Base-by-base conservation (phyloP, 306 rosid species). In the Crataegus laevigata region DNA sequence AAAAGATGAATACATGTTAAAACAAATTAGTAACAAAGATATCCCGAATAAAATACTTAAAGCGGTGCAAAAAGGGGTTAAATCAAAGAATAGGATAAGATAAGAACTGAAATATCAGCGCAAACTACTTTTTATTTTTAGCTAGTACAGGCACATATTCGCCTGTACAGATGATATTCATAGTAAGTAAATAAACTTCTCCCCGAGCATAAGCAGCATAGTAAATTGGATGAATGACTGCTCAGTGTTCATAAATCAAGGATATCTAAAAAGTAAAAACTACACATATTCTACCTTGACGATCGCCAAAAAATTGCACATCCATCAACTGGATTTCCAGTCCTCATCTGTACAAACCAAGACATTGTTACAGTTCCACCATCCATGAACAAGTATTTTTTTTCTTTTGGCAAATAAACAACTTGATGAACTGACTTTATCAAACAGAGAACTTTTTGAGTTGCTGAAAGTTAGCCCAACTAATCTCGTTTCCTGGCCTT, bases 251-350 rank as follows among this genome's bases (percentile, higher is more conserved):
- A 26, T 26, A 60, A 8, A 50, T 71, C 62, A 64, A 65, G 32
- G 28, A 34, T 42, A 42, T 34, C 52, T 3, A 58, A 38, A 72
- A 3, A 55, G 14, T 42, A 83, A 38, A 72, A 3, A 63, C 24
- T 36, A 83, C 65, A 38, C 22, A 38, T 22, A 42, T 29, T 64
- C 81, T 85, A 94, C 99, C 99, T 94, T 58, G 96, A 91, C 40
- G 81, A 72, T 64, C 87, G 92, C 99, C 99, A 92, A 88, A 92
- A 91, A 66, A 90, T 87, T 40, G 99, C 97, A 82, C 99, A 94
- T 75, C 96, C 99, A 83, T 94, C 99, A 68, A 82, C 77, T 78
- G 96, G 80, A 77, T 71, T 79, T 45, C 99, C 99, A 13, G 97
- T 90, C 25, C 97, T 94, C 96, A 88, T 92, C 99, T 94, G 75